Evolutionary conservation across 2,329 filamentous ascomycete species (phyloP), one percentile per base, ranked within the genome.

Genomic region (Blastomyces silverae): DNA sequence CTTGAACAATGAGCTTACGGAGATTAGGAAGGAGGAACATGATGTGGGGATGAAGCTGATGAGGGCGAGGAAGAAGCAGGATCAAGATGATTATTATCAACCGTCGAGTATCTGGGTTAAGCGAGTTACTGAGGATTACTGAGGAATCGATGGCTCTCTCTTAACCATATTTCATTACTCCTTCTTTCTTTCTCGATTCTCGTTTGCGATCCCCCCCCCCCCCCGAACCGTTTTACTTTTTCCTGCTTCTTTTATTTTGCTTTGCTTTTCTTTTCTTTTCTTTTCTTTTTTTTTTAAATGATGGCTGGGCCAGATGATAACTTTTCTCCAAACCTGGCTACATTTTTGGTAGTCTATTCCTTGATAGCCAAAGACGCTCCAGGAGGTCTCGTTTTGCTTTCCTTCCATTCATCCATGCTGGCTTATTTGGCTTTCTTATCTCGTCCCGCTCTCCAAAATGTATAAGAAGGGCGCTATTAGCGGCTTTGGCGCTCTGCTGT

Each of bases 11-110:
- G 89, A 92, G 73, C 81, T 93, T 46, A 84, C 87, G 3, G 89
- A 92, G 67, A 85, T 94, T 34, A 84, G 86, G 75, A 83, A 86
- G 68, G 87, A 93, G 75, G 88, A 92, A 75, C 89, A 93, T 72
- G 89, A 94, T 64, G 78, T 92, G 53, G 90, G 90, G 0, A 78
- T 94, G 71, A 88, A 87, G 75, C 79, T 94, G 64, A 85, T 90
- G 73, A 81, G 89, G 28, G 87, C 89, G 11, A 88, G 89, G 77
- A 92, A 91, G 79, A 84, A 90, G 59, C 82, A 87, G 70, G 89
- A 92, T 70, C 84, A 87, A 68, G 74, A 78, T 57, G 69, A 69
- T 31, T 75, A 74, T 64, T 76, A 77, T 42, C 75, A 75, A 65
- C 70, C 90, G 71, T 85, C 85, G 13, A 84, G 84, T 39, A 77